Evolutionary conservation across 805 yeast species (phyloP).

Genomic region (Nematodospora valgi): DNA sequence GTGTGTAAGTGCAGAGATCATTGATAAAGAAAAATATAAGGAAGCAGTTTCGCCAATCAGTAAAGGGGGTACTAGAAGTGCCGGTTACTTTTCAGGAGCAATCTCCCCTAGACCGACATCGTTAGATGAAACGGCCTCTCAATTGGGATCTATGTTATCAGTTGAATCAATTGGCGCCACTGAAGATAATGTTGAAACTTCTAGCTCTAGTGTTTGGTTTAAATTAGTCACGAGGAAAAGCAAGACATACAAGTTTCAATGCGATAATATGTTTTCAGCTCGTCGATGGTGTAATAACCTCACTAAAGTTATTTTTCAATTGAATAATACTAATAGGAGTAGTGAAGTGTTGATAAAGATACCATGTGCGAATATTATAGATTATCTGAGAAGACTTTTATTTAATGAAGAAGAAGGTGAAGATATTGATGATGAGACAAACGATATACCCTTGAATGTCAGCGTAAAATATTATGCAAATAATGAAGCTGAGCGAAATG

Average conservation of each 20-base stretch:
- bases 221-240: constrained; percentile 52
- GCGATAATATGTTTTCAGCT: constrained; percentile 73
- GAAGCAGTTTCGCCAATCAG: constrained; percentile 2
- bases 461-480: constrained; percentile 51
- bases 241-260: constrained; percentile 59
- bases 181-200: constrained; percentile 27
- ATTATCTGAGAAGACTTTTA: constrained; percentile 46
- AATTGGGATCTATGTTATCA: constrained; percentile 7
- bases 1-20: constrained; percentile 58
- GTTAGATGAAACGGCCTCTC: constrained; percentile 4
- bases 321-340: constrained; percentile 60
- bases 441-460: constrained; percentile 31
- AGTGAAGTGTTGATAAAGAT: constrained; percentile 74
- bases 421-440: constrained; percentile 11
- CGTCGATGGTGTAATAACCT: constrained; percentile 74
- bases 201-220: constrained; percentile 46
- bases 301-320: constrained; percentile 67
- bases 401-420: constrained; percentile 14
- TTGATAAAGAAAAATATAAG: constrained; percentile 23
- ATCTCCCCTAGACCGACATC: constrained; percentile 8
- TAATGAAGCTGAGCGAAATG: constrained; percentile 3
- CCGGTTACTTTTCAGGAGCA: constrained; percentile 2
- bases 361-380: constrained; percentile 66
- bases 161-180: constrained; percentile 11
- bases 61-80: not conserved